Evolutionary conservation across 225 moss, liverwort and hornwort genomes (phyloP).

Genomic region (Polytrichum commune): DNA sequence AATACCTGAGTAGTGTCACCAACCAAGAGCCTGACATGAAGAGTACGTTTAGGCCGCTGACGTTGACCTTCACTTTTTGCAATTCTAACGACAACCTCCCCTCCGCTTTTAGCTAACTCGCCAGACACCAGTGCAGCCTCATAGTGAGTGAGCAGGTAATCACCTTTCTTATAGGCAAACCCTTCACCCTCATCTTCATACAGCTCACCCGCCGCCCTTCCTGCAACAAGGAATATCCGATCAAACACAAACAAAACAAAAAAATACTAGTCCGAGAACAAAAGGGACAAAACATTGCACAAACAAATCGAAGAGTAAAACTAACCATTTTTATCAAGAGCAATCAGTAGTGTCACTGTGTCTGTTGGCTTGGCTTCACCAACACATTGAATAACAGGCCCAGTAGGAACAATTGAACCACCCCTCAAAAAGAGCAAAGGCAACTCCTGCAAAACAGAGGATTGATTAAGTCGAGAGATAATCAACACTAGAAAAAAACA

Average conservation of each 20-base stretch:
- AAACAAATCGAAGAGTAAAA: too few relatives aligned
- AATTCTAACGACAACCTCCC: slow-evolving; percentile 60
- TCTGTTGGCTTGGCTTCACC: slow-evolving; percentile 55
- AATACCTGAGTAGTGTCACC: slow-evolving; percentile 62
- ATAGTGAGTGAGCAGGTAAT: slow-evolving; percentile 69
- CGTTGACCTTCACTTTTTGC: slow-evolving; percentile 42
- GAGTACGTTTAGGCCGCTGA: slow-evolving; percentile 56
- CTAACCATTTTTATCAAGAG: slow-evolving; percentile 67
- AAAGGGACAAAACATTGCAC: not conserved
- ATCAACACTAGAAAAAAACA: too few relatives aligned
- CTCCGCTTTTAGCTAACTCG: slow-evolving; percentile 12
- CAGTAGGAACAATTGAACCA: slow-evolving; percentile 75
- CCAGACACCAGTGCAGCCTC: slow-evolving; percentile 45
- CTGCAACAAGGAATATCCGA: slow-evolving; percentile 20
- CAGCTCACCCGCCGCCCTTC: slow-evolving; percentile 63
- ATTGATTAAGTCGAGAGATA: too few relatives aligned
- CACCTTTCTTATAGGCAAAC: slow-evolving; percentile 61
- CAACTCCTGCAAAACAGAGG: slow-evolving; percentile 47
- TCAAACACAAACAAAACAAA: not conserved
- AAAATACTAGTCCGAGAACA: not conserved
- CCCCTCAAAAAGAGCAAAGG: slow-evolving; percentile 81
- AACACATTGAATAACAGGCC: slow-evolving; percentile 72
- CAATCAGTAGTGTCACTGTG: slow-evolving; percentile 68
- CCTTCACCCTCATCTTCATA: slow-evolving; percentile 91
- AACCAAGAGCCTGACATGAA: slow-evolving; percentile 69